phyloP scores from a whole-genome alignment of 2,329 filamentous ascomycete species.

The Fusarium sp. region DNA sequence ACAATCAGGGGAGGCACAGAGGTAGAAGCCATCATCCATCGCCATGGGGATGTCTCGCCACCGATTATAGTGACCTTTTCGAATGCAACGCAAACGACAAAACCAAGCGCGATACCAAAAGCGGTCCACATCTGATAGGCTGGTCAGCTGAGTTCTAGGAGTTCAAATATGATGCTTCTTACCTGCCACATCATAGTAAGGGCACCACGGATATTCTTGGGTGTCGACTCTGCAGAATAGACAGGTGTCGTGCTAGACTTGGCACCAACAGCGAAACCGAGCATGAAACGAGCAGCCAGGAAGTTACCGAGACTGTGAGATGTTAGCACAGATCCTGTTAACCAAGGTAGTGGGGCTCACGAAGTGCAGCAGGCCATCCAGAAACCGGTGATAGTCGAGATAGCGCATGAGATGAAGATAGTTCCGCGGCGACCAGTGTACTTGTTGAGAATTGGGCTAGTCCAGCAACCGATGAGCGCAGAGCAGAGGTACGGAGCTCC shows the following conservation, averaged over 20 bases:
- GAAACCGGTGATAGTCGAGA: slow-evolving; percentile 66
- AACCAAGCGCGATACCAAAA: slow-evolving; percentile 59
- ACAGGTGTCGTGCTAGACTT: slow-evolving; percentile 56
- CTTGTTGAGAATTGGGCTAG: slow-evolving; percentile 66
- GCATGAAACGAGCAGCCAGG: slow-evolving; percentile 53
- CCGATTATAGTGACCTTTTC: slow-evolving; percentile 53
- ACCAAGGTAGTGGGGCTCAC: slow-evolving; percentile 57
- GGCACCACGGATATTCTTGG: slow-evolving; percentile 57
- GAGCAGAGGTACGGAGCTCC: slow-evolving; percentile 68
- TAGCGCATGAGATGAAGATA: slow-evolving; percentile 73
- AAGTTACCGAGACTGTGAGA: slow-evolving; percentile 40
- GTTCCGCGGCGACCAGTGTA: slow-evolving; percentile 74
- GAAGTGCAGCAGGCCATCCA: slow-evolving; percentile 70
- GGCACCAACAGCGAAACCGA: slow-evolving; percentile 57
- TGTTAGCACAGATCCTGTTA: background rate
- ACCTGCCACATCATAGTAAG: slow-evolving; percentile 58
- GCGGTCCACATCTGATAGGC: slow-evolving; percentile 48
- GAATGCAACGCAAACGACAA: slow-evolving; percentile 55
- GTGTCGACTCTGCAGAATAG: slow-evolving; percentile 56
- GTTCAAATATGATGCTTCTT: background rate
- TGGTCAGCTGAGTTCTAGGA: rapidly evolving
- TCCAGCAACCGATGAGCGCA: slow-evolving; percentile 57
- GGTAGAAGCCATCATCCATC: slow-evolving; percentile 64
- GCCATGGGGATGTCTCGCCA: slow-evolving; percentile 51
- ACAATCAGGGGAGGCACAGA: slow-evolving; percentile 68